These are phyloP conservation scores for Tetrahymena thermophila DNA, from an alignment of 73 alveolate species.

Conservation along the genomic window DNA sequence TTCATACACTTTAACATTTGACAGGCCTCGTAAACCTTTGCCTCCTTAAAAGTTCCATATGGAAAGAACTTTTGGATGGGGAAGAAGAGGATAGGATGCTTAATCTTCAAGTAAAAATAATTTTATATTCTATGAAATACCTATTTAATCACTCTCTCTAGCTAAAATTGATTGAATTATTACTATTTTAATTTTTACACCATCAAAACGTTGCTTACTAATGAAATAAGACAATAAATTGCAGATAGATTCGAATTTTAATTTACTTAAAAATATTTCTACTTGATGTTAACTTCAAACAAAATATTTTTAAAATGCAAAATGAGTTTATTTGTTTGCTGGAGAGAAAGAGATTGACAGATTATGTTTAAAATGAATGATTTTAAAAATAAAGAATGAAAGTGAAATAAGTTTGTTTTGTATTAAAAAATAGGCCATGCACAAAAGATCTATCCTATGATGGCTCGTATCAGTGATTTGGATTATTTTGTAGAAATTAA, in stretches of 20 bases:
- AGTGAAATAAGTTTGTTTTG: background rate
- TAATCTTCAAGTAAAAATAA: background rate
- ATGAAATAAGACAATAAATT: too few species aligned
- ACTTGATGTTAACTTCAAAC: too few species aligned
- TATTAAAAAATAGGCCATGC: constrained; percentile 14
- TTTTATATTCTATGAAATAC: background rate
- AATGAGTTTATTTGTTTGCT: background rate
- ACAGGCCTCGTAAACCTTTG: background rate
- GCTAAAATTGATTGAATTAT: background rate
- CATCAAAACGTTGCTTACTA: too few species aligned
- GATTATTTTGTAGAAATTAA: constrained; percentile 54
- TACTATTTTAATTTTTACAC: background rate
- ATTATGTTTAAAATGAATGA: constrained; percentile 12
- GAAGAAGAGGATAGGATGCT: constrained; percentile 5
- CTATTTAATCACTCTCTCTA: background rate
- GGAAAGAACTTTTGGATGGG: constrained; percentile 7
- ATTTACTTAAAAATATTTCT: too few species aligned
- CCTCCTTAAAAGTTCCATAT: background rate
- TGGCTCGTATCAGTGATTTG: constrained; percentile 68
- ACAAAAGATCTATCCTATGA: constrained; percentile 59
- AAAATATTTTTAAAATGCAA: too few species aligned
- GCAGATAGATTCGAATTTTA: too few species aligned
- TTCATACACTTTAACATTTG: background rate
- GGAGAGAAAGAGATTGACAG: background rate
- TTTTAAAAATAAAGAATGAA: constrained; percentile 23